Base-by-base conservation (phyloP, 768 basidiomycete species). In the Gymnopilus junonius region DNA sequence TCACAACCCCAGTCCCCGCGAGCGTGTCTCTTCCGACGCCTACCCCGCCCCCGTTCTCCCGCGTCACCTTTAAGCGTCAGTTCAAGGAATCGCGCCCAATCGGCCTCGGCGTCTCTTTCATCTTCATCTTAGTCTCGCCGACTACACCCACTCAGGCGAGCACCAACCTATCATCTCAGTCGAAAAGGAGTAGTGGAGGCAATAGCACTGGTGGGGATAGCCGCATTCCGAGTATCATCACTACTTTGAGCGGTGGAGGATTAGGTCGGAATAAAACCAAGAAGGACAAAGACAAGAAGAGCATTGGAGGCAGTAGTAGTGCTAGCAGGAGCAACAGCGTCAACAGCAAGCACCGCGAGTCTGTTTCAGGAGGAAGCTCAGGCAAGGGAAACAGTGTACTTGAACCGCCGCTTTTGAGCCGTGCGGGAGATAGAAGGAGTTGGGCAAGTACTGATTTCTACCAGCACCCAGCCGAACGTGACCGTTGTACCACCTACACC, bases 401-500 rank as follows among this genome's bases (percentile, higher is more conserved):
- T 40, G 55, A 63, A 29, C 31, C 21, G 17, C 45, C 31, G 8
- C 31, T 17, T 14, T 39, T 39, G n/a, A 27, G 15, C 11, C 40
- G 45, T 17, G 51, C 63, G 17, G 63, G 63, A 25, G 65, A 69
- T 20, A 58, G 69, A 35, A 62, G 59, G 42, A 72, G 70, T 53
- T 61, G 73, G 45, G 70, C 68, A 37, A 76, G 70, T 21, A 65
- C 72, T n/a, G 76, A 75, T 43, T n/a, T 75, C 75, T 8, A 55
- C 57, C 37, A 74, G 75, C 60, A 75, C 74, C 5, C 76, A 78
- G 64, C 79, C 78, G 17, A 82, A 77, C 62, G 79, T 84, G 25
- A 81, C 79, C 0, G 70, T 84, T 32, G 73, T 83, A 25, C 83
- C 82, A 25, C 82, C 82, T 6, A 80, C 81, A 4, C 83, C 83